Evolutionary conservation across 352 stramenopile genomes (phyloP).

Genomic region (Pythium guiyangense): DNA sequence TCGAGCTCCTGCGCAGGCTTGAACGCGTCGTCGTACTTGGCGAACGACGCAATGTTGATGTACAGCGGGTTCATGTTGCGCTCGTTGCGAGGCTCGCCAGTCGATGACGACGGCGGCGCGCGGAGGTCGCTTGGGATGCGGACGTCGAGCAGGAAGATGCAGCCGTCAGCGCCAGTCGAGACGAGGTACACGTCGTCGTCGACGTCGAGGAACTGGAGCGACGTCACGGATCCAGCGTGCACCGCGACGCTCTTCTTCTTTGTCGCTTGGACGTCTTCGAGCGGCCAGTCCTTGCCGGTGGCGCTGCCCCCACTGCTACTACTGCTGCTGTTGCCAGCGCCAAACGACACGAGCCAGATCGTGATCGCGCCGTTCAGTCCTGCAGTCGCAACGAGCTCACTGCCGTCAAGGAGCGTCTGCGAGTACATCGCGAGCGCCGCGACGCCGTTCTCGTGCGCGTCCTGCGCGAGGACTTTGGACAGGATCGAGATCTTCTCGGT

Average conservation of each 20-base stretch:
- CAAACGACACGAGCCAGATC: conserved; percentile 58
- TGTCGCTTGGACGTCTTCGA: conserved; percentile 57
- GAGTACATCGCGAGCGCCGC: conserved; percentile 41
- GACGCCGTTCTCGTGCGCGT: conserved; percentile 53
- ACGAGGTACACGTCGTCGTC: too few relatives aligned
- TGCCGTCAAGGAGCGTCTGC: conserved; percentile 31
- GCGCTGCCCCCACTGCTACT: conserved; percentile 1
- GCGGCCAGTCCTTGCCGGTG: conserved; percentile 19
- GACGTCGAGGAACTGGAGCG: conserved; percentile 43
- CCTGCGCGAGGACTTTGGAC: conserved; percentile 45
- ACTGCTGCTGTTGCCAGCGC: conserved; percentile 12
- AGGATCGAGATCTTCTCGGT: conserved; percentile 41
- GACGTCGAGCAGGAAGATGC: conserved; percentile 63
- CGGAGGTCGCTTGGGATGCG: conserved; percentile 29
- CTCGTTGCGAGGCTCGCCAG: too few relatives aligned
- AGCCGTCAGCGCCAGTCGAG: conserved; percentile 14
- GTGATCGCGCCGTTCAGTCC: conserved; percentile 58
- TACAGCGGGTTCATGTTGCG: conserved; percentile 48
- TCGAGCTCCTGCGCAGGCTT: conserved; percentile 39
- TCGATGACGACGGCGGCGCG: not conserved
- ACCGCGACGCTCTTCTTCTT: conserved; percentile 67
- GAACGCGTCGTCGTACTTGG: conserved; percentile 67
- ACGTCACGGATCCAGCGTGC: conserved; percentile 54
- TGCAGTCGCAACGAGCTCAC: conserved; percentile 60
- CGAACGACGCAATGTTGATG: conserved; percentile 53